Evolutionary conservation across 768 basidiomycete species (phyloP), one percentile per base, ranked within the genome.

Genomic region (Boletus rubroflammeus): DNA sequence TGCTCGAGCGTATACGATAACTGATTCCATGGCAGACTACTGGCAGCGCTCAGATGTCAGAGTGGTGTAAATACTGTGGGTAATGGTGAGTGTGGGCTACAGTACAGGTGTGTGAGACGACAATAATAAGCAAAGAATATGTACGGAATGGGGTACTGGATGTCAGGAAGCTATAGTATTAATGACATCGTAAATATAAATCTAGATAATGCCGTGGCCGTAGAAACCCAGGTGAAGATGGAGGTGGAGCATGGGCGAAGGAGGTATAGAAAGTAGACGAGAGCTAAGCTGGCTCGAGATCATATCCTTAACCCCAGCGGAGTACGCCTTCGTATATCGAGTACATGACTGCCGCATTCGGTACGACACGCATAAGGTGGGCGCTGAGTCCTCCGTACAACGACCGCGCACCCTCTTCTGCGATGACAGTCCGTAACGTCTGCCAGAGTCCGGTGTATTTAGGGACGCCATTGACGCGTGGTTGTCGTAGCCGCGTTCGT

Each of bases 301-400:
- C 23, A 2, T 13, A 14, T 42, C 41, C 19, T 51, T 10, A 59
- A 21, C 64, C 75, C 84, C 84, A 90, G 38, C 84, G 77, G 29
- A 95, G 74, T 29, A 86, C 76, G 25, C 87, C 84, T 70, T 98
- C 95, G 65, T 98, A 98, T 66, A 97, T 93, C 56, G 85, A 85
- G 74, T 88, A 99, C 96, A 98, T 98, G 59, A 95, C 91, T 1
- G 88, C 90, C 0, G 96, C 96, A 62, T 99, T 99, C 7, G 96
- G 96, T 4, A 99, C 91, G 53, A 98, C 94, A 47, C 97, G 86
- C 82, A 99, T 88, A 53, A 99, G 78, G 69, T 98, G 97, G 0
- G 97, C 94, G 50, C 86, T 88, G 51, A 99, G 81, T 10, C 97
- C 97, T 11, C 92, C 88, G 63, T 99, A 98, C 19, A 98, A 68